These are phyloP conservation scores for Aureobasidium musti DNA, from an alignment of 2,329 filamentous ascomycete species.

Conservation along the genomic window DNA sequence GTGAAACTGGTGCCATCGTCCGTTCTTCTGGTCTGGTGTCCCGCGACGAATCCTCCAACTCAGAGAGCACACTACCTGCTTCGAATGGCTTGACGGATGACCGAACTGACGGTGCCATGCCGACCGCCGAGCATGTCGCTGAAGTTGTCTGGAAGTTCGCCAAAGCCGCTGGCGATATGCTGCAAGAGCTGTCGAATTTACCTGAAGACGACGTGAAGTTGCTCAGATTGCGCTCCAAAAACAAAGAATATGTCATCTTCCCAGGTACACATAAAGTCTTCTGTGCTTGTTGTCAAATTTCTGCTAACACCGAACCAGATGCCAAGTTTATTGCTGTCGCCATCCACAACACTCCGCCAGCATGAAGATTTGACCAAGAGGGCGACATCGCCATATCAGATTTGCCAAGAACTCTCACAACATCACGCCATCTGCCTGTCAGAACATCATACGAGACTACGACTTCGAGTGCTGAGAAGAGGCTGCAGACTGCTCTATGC, in stretches of 20 bases:
- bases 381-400: constrained; percentile 5
- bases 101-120: constrained; percentile 40
- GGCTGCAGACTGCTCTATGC: background rate
- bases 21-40: constrained; percentile 71
- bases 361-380: constrained; percentile 44
- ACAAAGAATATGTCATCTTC: constrained; percentile 81
- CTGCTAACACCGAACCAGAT: constrained; percentile 48
- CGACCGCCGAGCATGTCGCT: constrained; percentile 71
- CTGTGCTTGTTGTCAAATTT: background rate
- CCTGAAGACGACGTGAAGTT: constrained; percentile 80
- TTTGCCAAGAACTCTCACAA: background rate
- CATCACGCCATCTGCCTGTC: background rate
- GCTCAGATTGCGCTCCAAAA: constrained; percentile 75
- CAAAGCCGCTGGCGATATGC: constrained; percentile 65
- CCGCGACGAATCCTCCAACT: constrained; percentile 55
- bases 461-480: background rate
- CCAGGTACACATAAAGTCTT: constrained; percentile 52
- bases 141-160: constrained; percentile 75
- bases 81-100: constrained; percentile 34
- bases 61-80: constrained; percentile 41
- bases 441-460: background rate
- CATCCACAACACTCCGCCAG: constrained; percentile 76
- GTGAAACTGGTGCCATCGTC: constrained; percentile 70
- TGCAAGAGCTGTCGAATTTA: constrained; percentile 68
- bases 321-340: constrained; percentile 76